Percentiles rank a stretch among this genome's conserved stretches.
Evolutionary conservation across 129 eudicot genomes (phyloP).

Genomic region (Scalesia atractyloides): DNA sequence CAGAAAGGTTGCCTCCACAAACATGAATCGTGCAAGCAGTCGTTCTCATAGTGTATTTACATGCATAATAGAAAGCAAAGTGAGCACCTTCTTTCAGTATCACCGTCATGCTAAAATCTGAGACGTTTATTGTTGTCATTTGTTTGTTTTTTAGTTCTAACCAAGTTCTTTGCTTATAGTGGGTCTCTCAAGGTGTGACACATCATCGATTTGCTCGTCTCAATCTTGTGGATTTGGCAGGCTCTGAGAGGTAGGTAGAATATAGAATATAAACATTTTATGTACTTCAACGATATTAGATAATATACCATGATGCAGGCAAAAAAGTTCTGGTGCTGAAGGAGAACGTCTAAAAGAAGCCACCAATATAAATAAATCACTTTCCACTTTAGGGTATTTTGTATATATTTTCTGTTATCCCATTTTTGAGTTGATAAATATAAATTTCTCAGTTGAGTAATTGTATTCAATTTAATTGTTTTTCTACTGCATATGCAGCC

Average conservation of each 20-base stretch:
- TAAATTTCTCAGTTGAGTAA: background rate
- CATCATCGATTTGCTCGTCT: constrained; percentile 97
- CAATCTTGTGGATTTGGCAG: constrained; percentile 99
- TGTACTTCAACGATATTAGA: background rate
- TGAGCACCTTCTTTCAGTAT: constrained; percentile 31
- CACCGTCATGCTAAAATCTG: constrained; percentile 6
- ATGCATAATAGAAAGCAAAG: constrained; percentile 90
- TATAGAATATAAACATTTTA: constrained; percentile 19
- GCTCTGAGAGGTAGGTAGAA: constrained; percentile 98
- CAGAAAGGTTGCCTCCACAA: constrained; percentile 98
- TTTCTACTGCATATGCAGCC: constrained; percentile 47
- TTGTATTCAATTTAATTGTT: constrained; percentile 3
- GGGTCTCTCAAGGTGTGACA: constrained; percentile 97
- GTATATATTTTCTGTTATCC: constrained; percentile 15
- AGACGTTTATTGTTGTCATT: constrained; percentile 3
- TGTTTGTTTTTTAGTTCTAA: background rate
- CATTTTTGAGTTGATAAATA: constrained; percentile 15
- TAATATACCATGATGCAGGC: constrained; percentile 52
- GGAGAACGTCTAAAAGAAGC: constrained; percentile 99
- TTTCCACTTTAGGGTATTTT: constrained; percentile 89
- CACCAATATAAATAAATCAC: constrained; percentile 94
- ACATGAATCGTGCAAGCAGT: constrained; percentile 99
- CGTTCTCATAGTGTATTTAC: constrained; percentile 99
- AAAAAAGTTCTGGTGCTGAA: constrained; percentile 99
- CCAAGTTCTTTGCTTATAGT: constrained; percentile 48